Evolutionary conservation across 2,329 filamentous ascomycete species (phyloP).

Genomic region (Raffaelea ambrosiae): DNA sequence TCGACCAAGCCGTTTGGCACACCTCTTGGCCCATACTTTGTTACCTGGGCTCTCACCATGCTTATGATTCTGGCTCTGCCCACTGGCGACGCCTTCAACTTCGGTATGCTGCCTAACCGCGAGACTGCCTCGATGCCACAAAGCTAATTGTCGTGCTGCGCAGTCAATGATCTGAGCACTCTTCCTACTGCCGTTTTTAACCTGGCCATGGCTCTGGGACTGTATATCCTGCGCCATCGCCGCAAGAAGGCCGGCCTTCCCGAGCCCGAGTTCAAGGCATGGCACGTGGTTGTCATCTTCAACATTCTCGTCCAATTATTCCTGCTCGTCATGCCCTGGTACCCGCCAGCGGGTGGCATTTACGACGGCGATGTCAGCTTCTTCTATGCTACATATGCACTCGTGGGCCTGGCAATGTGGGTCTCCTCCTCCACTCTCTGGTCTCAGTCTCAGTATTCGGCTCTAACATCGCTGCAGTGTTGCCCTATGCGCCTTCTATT

Average conservation of each 20-base stretch:
- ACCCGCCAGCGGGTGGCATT: conserved; percentile 51
- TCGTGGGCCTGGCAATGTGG: conserved; percentile 55
- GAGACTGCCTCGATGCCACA: not conserved
- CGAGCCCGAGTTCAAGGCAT: conserved; percentile 45
- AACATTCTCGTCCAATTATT: conserved; percentile 52
- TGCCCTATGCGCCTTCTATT: conserved; percentile 36
- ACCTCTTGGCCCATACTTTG: conserved; percentile 46
- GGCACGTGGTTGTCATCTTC: conserved; percentile 50
- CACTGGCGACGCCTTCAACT: conserved; percentile 56
- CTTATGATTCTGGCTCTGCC: conserved; percentile 54
- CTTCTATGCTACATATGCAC: conserved; percentile 65
- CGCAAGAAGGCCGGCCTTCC: conserved; percentile 41
- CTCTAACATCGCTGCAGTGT: conserved; percentile 14
- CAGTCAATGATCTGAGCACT: conserved; percentile 48
- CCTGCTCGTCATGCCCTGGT: conserved; percentile 65
- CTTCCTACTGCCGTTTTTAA: conserved; percentile 53
- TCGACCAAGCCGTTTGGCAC: conserved; percentile 55
- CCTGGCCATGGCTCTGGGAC: conserved; percentile 45
- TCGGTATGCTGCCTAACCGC: conserved; percentile 27
- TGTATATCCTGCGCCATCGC: conserved; percentile 48
- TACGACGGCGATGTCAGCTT: conserved; percentile 60
- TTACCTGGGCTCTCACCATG: conserved; percentile 47
- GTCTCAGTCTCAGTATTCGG: not conserved
- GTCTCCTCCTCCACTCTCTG: conserved; percentile 20
- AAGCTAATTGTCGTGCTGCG: not conserved